Evolutionary conservation across 23 red algal species (phyloP).

Genomic region (Agarophyton chilense): DNA sequence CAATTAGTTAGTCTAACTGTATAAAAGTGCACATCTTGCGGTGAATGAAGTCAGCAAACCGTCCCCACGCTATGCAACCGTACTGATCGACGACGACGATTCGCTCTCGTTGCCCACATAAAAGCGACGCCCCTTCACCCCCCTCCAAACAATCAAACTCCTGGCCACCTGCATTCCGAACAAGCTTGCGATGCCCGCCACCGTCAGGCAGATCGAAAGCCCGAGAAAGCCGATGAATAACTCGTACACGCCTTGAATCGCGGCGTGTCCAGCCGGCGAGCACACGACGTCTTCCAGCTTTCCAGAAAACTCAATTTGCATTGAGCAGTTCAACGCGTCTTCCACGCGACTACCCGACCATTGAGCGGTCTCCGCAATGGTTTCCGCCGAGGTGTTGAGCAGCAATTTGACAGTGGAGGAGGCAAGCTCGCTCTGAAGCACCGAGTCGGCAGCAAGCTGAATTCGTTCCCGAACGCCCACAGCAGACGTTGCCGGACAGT

Average conservation of each 20-base stretch:
- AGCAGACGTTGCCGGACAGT: constrained; percentile 16
- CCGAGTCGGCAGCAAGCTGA: constrained; percentile 9
- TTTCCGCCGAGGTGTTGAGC: constrained; percentile 31
- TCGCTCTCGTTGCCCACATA: neutral
- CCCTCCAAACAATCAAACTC: constrained; percentile 51
- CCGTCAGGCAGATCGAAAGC: constrained; percentile 9
- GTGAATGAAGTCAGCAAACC: neutral
- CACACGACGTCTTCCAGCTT: constrained; percentile 54
- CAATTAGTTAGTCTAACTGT: too few relatives aligned
- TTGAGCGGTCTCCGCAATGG: constrained; percentile 15
- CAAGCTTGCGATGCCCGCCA: constrained; percentile 34
- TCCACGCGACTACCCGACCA: constrained; percentile 34
- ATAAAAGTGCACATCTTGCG: too few relatives aligned
- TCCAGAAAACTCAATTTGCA: constrained; percentile 44
- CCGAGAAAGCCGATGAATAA: constrained; percentile 51
- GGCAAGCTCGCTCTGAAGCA: constrained; percentile 49
- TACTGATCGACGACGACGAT: neutral
- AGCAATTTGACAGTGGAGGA: constrained; percentile 9
- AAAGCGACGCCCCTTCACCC: neutral
- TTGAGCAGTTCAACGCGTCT: constrained; percentile 23
- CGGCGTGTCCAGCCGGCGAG: constrained; percentile 21
- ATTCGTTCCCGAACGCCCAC: constrained; percentile 22
- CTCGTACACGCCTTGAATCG: constrained; percentile 46
- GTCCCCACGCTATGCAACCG: neutral
- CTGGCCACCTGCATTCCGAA: constrained; percentile 29